Evolutionary conservation across 352 stramenopile genomes (phyloP), one percentile per base, ranked within the genome.

Genomic region (Pythium phragmitis): DNA sequence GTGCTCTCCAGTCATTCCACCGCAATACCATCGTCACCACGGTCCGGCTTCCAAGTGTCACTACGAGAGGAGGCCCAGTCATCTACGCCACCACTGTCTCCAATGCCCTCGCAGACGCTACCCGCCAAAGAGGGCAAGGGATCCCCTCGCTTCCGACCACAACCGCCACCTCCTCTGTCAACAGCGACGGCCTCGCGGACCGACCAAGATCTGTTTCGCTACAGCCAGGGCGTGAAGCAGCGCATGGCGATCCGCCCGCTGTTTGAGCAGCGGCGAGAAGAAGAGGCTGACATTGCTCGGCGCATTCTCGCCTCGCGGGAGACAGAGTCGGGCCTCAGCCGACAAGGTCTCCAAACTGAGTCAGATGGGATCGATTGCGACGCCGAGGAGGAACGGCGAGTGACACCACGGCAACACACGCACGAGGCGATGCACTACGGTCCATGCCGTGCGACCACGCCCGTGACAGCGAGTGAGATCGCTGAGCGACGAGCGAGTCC

Each of bases 161-260:
- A 82, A 57, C 77, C 74, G 13, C 72, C 63, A 17, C 58, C 34
- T 8, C 57, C 50, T 9, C 5, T 53, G 12, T n/a, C 54, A 4
- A 34, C 30, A 4, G 4, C 56, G 13, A 17, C 68, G 0, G 70
- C 74, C 2, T 74, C 80, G 0, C 65, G 79, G 7, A 73, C 71
- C 0, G 80, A 88, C 21, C 74, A 87, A 30, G 74, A 87, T 48
- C 79, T 91, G 19, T 89, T 82, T 42, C 64, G 80, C 21, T 91
- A 89, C 47, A 87, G 56, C 26, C 80, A 91, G 39, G 55, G 59
- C 23, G 68, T 68, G 0, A 75, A 75, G 55, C 79, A 85, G 51
- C 74, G 82, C 36, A 86, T 93, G 75, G 63, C 74, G 19, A 89
- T 93, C n/a, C 75, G 80, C 4, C 85, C 85, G 9, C 50, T 93